Evolutionary conservation across 2,329 filamentous ascomycete species (phyloP).

Genomic region (Pestalotiopsis sp.): DNA sequence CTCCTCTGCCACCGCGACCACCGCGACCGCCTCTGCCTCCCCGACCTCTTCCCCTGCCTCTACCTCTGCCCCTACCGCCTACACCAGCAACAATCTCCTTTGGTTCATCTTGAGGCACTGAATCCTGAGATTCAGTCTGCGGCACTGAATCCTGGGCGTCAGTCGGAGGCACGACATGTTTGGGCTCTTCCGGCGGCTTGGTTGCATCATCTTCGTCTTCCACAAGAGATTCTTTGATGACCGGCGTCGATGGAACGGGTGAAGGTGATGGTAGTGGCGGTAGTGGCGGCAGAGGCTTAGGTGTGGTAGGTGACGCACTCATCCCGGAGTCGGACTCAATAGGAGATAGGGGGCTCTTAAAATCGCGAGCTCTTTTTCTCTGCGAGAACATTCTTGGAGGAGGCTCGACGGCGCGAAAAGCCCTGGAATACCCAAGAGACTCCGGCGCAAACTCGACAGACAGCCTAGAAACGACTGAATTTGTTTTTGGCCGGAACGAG

Average conservation of each 20-base stretch:
- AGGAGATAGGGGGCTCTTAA: neutral
- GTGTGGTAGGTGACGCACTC: constrained; percentile 1
- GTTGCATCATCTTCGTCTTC: neutral
- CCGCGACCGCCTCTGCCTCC: neutral
- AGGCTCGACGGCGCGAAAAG: neutral
- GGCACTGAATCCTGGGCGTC: neutral
- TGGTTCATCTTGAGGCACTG: neutral
- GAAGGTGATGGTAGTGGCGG: neutral
- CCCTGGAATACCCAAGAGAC: neutral
- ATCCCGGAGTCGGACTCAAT: neutral
- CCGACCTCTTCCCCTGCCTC: neutral
- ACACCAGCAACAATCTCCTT: neutral
- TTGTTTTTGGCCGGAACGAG: neutral
- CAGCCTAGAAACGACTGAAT: neutral
- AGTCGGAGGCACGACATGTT: neutral
- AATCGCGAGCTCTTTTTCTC: neutral
- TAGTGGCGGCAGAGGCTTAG: neutral
- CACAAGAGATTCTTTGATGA: neutral
- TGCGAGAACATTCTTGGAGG: neutral
- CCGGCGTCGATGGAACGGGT: neutral
- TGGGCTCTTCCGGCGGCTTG: neutral
- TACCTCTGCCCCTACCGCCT: neutral
- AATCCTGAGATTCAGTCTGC: neutral
- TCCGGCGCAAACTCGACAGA: constrained; percentile 7
- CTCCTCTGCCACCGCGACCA: neutral